These are phyloP conservation scores for Boletus vinaceobasis DNA, from an alignment of 768 basidiomycete genomes.

Conservation along the genomic window DNA sequence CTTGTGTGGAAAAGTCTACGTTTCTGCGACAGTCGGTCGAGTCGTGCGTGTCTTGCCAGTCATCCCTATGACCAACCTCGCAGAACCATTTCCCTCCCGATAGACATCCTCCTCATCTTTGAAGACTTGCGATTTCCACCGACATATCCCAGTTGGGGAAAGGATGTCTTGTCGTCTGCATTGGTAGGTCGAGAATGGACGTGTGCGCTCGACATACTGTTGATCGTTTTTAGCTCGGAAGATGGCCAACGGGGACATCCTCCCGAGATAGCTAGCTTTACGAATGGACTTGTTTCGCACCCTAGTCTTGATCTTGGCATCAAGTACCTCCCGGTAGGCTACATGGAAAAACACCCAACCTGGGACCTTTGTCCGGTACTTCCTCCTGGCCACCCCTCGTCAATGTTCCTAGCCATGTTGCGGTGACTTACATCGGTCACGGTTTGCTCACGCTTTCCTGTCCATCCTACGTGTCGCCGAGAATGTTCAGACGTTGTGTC, in stretches of 20 bases:
- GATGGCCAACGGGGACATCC: not conserved
- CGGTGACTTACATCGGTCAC: not conserved
- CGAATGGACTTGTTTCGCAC: not conserved
- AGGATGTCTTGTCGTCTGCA: too few species aligned
- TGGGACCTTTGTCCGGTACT: too few species aligned
- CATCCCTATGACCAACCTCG: not conserved
- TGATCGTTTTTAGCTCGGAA: not conserved
- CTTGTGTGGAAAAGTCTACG: too few species aligned
- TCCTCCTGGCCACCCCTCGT: too few species aligned
- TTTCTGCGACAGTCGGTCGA: too few species aligned
- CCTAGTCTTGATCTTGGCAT: conserved; percentile 2
- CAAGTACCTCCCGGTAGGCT: conserved; percentile 7
- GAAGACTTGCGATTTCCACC: not conserved
- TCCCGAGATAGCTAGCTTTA: conserved; percentile 1
- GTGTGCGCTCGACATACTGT: conserved; percentile 7
- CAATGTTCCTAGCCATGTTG: not conserved
- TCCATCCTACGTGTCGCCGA: conserved; percentile 1
- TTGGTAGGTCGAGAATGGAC: too few species aligned
- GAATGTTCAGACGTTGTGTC: not conserved
- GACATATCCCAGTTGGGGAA: not conserved
- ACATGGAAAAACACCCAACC: not conserved
- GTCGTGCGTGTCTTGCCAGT: too few species aligned
- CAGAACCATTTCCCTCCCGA: not conserved
- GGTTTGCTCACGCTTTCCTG: not conserved
- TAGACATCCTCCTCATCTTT: too few species aligned